Conservation (phyloP, 805 yeast species). For the Cyberlindnera galapagoensis region DNA sequence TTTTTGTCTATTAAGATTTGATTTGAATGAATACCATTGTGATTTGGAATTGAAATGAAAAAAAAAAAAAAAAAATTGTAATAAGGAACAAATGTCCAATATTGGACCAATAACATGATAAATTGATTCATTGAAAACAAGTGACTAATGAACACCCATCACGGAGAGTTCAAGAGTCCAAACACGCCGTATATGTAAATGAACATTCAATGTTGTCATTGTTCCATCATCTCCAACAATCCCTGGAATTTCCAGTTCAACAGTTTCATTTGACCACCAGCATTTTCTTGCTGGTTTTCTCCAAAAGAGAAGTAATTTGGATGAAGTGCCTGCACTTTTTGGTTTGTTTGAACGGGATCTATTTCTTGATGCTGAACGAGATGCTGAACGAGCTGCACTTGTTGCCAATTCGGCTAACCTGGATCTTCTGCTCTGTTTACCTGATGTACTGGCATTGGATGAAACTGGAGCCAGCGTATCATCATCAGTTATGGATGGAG, state of each 20-base stretch:
- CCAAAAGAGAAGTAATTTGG: conserved; percentile 86
- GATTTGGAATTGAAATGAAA: too few species aligned
- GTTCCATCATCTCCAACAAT: conserved; percentile 25
- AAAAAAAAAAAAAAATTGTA: too few species aligned
- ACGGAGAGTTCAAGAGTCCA: conserved; percentile 96
- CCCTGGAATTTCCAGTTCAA: conserved; percentile 36
- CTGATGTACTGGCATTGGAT: conserved; percentile 25
- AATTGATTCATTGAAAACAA: too few species aligned
- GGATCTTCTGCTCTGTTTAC: conserved; percentile 38
- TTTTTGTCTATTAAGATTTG: too few species aligned
- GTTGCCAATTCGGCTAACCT: conserved; percentile 58
- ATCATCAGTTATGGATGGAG: conserved; percentile 19
- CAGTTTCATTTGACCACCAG: conserved; percentile 83
- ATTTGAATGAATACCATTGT: too few species aligned
- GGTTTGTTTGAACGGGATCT: conserved; percentile 33
- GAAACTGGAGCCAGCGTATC: conserved; percentile 38
- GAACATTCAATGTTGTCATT: conserved; percentile 37
- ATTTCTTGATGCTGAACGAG: conserved; percentile 33
- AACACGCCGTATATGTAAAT: conserved; percentile 83
- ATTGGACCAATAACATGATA: too few species aligned
- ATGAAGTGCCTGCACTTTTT: conserved; percentile 35
- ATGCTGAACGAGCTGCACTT: conserved; percentile 45
- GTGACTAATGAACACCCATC: conserved; percentile 58
- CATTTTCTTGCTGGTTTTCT: conserved; percentile 97
- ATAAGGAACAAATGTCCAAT: too few species aligned